Conservation (phyloP, 306 rosid species). For the Potentilla sterilis region DNA sequence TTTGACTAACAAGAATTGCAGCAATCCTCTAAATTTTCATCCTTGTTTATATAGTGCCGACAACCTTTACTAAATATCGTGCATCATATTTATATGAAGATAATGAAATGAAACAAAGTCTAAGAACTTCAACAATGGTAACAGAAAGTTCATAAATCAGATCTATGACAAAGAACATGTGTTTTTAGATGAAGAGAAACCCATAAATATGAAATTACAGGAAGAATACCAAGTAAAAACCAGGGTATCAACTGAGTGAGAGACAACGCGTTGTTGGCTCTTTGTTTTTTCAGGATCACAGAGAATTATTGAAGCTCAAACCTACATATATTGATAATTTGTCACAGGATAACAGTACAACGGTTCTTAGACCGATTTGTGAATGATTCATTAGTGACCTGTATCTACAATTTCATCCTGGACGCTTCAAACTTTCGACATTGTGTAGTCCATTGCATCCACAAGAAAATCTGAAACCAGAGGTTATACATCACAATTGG, state of each 20-base stretch:
- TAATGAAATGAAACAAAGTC: background rate
- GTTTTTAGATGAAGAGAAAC: background rate
- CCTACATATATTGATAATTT: constrained; percentile 20
- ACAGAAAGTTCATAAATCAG: background rate
- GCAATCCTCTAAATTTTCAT: background rate
- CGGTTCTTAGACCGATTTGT: constrained; percentile 14
- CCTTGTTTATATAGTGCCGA: background rate
- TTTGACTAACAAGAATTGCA: background rate
- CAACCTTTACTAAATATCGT: background rate
- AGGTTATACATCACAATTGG: background rate
- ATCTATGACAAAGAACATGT: background rate
- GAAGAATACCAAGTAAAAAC: background rate
- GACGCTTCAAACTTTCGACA: constrained; percentile 56
- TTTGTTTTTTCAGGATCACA: constrained; percentile 26
- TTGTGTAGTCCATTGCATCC: constrained; percentile 68
- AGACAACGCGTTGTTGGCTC: constrained; percentile 72
- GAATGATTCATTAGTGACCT: constrained; percentile 6
- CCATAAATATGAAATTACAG: background rate
- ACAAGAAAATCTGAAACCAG: constrained; percentile 70
- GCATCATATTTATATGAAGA: background rate
- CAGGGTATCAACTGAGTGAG: constrained; percentile 26
- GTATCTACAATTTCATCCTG: constrained; percentile 28
- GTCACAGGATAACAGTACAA: constrained; percentile 20
- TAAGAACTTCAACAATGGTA: background rate
- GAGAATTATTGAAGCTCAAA: constrained; percentile 21